Conservation (phyloP, 2,329 filamentous ascomycete genomes). For the Fusarium torreyae region DNA sequence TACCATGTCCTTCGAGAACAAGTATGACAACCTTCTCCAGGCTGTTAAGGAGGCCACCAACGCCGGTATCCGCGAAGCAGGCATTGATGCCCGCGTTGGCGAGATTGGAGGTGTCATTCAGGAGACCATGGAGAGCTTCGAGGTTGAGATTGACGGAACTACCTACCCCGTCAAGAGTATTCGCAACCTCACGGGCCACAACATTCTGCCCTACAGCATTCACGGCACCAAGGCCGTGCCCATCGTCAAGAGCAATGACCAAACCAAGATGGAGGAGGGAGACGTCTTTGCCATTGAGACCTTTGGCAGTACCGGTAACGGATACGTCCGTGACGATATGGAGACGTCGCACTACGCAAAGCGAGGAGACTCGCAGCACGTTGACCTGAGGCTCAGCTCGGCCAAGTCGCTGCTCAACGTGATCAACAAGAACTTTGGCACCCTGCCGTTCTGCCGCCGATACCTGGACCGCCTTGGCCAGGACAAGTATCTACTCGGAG, state of each 20-base stretch:
- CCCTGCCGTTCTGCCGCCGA: constrained; percentile 89
- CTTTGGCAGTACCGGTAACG: constrained; percentile 93
- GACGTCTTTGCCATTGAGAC: constrained; percentile 97
- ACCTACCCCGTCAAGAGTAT: constrained; percentile 88
- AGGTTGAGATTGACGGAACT: constrained; percentile 85
- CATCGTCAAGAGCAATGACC: constrained; percentile 89
- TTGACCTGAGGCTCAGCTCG: constrained; percentile 82
- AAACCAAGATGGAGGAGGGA: constrained; percentile 98
- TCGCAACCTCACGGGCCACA: constrained; percentile 90
- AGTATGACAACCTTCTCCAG: constrained; percentile 80
- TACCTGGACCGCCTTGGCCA: constrained; percentile 95
- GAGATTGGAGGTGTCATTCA: constrained; percentile 89
- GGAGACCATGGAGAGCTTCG: constrained; percentile 94
- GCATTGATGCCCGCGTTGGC: constrained; percentile 90
- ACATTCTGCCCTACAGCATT: constrained; percentile 89
- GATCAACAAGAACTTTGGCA: constrained; percentile 97
- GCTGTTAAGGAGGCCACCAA: constrained; percentile 84
- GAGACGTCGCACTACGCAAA: constrained; percentile 93
- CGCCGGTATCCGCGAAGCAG: constrained; percentile 87
- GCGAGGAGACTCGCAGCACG: constrained; percentile 79
- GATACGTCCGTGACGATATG: constrained; percentile 88
- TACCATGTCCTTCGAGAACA: constrained; percentile 81
- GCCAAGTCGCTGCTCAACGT: constrained; percentile 88
- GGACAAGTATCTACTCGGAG: constrained; percentile 92
- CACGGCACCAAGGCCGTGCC: constrained; percentile 95